These are phyloP conservation scores for Pelargonium fulgidum DNA, from an alignment of 441 rosid genomes.

Conservation along the genomic window DNA sequence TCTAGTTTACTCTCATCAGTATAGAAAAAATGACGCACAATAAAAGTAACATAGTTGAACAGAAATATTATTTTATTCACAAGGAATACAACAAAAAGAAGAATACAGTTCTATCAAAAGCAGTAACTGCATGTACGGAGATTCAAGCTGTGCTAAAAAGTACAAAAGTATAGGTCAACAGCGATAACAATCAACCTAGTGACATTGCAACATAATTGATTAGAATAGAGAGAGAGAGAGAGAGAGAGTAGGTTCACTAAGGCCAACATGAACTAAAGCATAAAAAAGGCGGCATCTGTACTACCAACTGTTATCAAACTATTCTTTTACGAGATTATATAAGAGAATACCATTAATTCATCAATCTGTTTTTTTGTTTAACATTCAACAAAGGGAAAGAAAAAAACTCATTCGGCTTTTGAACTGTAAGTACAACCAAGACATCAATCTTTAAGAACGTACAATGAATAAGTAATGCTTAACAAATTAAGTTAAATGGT, in stretches of 20 bases:
- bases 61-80: neutral
- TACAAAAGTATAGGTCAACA: neutral
- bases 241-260: too few relatives aligned
- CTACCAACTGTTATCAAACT: too few relatives aligned
- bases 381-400: neutral
- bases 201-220: neutral
- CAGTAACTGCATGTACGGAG: neutral
- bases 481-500: slow-evolving; percentile 1
- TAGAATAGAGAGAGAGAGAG: neutral
- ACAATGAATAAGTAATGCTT: slow-evolving; percentile 18
- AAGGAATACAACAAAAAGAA: neutral
- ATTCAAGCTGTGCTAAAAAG: neutral
- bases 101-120: neutral
- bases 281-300: too few relatives aligned
- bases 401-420: neutral
- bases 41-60: neutral
- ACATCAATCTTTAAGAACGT: slow-evolving; percentile 6
- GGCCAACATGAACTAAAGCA: too few relatives aligned
- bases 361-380: neutral
- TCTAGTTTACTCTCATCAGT: neutral
- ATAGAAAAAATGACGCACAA: neutral
- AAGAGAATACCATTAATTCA: neutral
- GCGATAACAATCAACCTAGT: neutral
- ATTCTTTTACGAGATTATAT: neutral
- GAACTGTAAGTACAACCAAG: neutral